Evolutionary conservation across 495 filamentous ascomycete species (phyloP).

Genomic region (Penicillium macrosclerotiorum): DNA sequence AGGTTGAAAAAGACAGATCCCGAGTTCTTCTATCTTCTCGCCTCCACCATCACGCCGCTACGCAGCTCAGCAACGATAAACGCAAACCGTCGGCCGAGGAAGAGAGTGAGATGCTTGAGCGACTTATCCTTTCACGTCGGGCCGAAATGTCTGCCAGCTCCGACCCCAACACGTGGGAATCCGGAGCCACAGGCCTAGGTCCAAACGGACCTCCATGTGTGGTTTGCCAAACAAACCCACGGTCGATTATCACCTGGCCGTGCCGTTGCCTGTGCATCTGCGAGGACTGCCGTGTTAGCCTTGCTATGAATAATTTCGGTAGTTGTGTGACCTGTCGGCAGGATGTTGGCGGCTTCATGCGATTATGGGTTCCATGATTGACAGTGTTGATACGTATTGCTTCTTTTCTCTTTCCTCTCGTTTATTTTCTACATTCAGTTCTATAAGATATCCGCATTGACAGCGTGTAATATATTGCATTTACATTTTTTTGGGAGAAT

Average conservation of each 20-base stretch:
- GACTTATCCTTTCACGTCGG: slow-evolving; percentile 68
- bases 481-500: slow-evolving; percentile 1
- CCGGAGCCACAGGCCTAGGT: slow-evolving; percentile 68
- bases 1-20: slow-evolving; percentile 62
- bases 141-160: slow-evolving; percentile 23
- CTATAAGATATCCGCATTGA: slow-evolving; percentile 1
- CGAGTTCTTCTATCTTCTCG: slow-evolving; percentile 58
- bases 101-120: slow-evolving; percentile 77
- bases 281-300: slow-evolving; percentile 88
- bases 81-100: slow-evolving; percentile 60
- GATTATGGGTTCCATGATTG: slow-evolving; percentile 80
- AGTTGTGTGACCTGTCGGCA: slow-evolving; percentile 91
- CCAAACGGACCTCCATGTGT: slow-evolving; percentile 83
- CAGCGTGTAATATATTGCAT: slow-evolving; percentile 21
- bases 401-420: neutral
- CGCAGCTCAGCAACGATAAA: slow-evolving; percentile 23
- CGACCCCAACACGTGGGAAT: slow-evolving; percentile 52
- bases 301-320: slow-evolving; percentile 95
- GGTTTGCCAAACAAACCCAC: slow-evolving; percentile 82
- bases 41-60: slow-evolving; percentile 17
- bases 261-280: slow-evolving; percentile 92
- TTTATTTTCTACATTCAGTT: neutral
- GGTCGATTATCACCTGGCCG: slow-evolving; percentile 93
- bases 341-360: slow-evolving; percentile 80
- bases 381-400: neutral